phyloP scores from a whole-genome alignment of 768 basidiomycete species.

The Leccinum fibrillosum region DNA sequence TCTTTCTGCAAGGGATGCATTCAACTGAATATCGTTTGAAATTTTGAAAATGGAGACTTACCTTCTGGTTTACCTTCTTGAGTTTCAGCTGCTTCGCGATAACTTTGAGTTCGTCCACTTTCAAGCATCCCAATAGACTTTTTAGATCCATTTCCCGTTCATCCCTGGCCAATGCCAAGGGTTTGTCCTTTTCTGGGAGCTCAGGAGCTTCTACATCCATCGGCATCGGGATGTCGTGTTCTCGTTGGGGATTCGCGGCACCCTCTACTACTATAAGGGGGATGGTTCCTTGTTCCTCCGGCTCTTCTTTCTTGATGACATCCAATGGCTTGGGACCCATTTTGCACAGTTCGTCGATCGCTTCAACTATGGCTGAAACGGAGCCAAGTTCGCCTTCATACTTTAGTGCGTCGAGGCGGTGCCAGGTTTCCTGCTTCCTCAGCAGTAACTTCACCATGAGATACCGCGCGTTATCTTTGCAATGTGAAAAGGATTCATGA shows the following conservation, averaged over 20 bases:
- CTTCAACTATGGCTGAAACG: conserved; percentile 32
- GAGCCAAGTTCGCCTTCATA: conserved; percentile 43
- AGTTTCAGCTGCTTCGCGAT: conserved; percentile 46
- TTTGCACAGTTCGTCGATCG: conserved; percentile 45
- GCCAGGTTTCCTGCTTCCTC: conserved; percentile 55
- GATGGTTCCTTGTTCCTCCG: conserved; percentile 31
- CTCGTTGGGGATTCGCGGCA: conserved; percentile 1
- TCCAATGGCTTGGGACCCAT: conserved; percentile 3
- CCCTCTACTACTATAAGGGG: conserved; percentile 35
- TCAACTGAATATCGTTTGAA: neutral
- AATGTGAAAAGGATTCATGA: conserved; percentile 6
- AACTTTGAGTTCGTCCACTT: conserved; percentile 40
- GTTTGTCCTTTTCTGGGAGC: conserved; percentile 7
- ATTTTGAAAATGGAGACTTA: conserved; percentile 13
- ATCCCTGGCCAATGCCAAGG: conserved; percentile 36
- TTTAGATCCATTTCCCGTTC: conserved; percentile 38
- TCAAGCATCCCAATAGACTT: conserved; percentile 43
- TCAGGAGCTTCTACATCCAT: neutral
- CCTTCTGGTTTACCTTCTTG: conserved; percentile 32
- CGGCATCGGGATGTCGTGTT: conserved; percentile 5
- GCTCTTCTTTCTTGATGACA: conserved; percentile 12
- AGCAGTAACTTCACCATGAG: conserved; percentile 62
- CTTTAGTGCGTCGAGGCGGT: conserved; percentile 44
- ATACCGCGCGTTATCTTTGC: conserved; percentile 53
- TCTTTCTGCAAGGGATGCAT: conserved; percentile 30